phyloP scores from a whole-genome alignment of 805 yeast genomes.

The Cephaloascus albidus region DNA sequence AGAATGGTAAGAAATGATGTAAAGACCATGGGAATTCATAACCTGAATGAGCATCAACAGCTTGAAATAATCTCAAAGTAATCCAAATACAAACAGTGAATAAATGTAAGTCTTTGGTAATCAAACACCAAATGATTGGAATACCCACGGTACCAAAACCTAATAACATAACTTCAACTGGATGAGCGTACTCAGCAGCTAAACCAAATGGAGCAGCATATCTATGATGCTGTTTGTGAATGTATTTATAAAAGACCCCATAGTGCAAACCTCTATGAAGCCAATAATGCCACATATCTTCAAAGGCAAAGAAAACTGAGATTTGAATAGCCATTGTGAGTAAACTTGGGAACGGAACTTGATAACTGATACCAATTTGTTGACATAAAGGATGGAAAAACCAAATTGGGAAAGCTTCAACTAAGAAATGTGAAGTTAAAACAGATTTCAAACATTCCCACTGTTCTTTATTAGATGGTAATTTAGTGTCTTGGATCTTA shows the following conservation, averaged over 20 bases:
- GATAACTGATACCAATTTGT: constrained; percentile 63
- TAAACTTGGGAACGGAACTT: constrained; percentile 78
- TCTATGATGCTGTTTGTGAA: constrained; percentile 96
- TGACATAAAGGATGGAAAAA: constrained; percentile 91
- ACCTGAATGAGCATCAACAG: constrained; percentile 96
- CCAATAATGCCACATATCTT: constrained; percentile 97
- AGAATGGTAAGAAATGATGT: constrained; percentile 85
- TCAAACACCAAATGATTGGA: constrained; percentile 76
- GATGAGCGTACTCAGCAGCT: constrained; percentile 97
- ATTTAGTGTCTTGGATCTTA: constrained; percentile 82
- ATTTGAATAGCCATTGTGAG: constrained; percentile 57
- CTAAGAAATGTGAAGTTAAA: constrained; percentile 76
- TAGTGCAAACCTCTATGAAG: constrained; percentile 86
- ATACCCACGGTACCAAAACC: constrained; percentile 97
- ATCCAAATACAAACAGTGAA: constrained; percentile 90
- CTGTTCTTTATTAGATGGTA: constrained; percentile 77
- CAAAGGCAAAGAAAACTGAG: constrained; percentile 69
- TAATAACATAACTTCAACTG: constrained; percentile 80
- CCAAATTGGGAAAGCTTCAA: constrained; percentile 96
- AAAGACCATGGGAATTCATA: constrained; percentile 97
- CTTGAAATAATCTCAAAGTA: constrained; percentile 82
- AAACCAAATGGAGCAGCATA: constrained; percentile 97
- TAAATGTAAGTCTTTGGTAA: constrained; percentile 72
- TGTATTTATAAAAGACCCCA: constrained; percentile 82
- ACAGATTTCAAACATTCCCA: constrained; percentile 88